Evolutionary conservation across 1,139 yeast genomes (phyloP), one percentile per base, ranked within the genome.

Genomic region (Zhuliangozyma parablackwelliae): DNA sequence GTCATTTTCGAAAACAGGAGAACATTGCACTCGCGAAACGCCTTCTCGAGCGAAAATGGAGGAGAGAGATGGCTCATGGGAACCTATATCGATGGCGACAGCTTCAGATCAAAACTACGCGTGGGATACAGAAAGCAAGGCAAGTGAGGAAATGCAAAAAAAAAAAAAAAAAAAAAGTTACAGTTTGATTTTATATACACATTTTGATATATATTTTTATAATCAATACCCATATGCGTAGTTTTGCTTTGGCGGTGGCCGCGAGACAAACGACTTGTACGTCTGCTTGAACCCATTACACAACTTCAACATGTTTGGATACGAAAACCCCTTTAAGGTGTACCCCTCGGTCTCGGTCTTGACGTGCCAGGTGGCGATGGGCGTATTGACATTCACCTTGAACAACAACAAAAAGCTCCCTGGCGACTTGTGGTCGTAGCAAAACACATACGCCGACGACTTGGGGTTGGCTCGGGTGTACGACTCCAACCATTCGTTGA

Each of bases 211-310:
- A 6, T 34, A 6, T 20, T 21, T 28, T n/a, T 23, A 23, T 23
- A 43, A 37, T 20, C 36, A 34, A 31, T 33, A 36, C 20, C 37
- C 34, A 42, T 63, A 61, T 26, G 51, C 33, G 26, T 29, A 43
- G 36, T 46, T 38, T 23, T 53, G 47, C 40, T 48, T 53, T 7
- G 52, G 24, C 23, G 49, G 51, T 10, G 56, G 42, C 25, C 46
- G 45, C 37, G 61, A 54, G 23, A 63, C 59, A 42, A 62, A 65
- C 36, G 67, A 59, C 57, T 69, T 69, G 54, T 65, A 69, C 10
- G 72, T 66, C 47, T 68, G 74, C 69, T 92, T 92, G 78, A 92
- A 94, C 16, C 98, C 99, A 54, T 92, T 92, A 65, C 96, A 86
- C 52, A 92, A 72, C 45, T 86, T 79, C 44, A 80, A 80, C 72